Conservation (phyloP, 1,139 yeast species). For the Taphrina betulina region DNA sequence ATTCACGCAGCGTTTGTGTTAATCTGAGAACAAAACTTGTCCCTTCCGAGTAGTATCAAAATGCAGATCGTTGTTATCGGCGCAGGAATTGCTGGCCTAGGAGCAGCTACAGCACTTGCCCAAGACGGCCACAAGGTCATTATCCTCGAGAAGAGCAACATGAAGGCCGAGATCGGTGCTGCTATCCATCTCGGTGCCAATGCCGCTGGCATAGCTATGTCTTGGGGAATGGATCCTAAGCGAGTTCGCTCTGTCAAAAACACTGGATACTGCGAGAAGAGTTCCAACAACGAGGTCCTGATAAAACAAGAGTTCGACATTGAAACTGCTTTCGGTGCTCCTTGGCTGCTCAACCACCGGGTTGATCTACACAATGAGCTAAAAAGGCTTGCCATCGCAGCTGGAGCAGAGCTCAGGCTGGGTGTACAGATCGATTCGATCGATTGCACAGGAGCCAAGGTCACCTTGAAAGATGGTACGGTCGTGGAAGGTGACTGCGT, state of each 20-base stretch:
- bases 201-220: constrained; percentile 41
- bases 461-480: constrained; percentile 1
- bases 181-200: constrained; percentile 47
- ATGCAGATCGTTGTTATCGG: constrained; percentile 42
- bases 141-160: constrained; percentile 45
- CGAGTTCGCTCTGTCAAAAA: constrained; percentile 41
- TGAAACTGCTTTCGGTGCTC: constrained; percentile 40
- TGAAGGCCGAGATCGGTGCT: constrained; percentile 49
- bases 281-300: constrained; percentile 29
- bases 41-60: no score
- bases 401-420: constrained; percentile 40
- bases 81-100: constrained; percentile 49
- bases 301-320: constrained; percentile 39
- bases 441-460: constrained; percentile 38
- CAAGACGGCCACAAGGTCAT: constrained; percentile 43
- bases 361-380: constrained; percentile 35
- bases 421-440: constrained; percentile 43
- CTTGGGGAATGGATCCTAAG: constrained; percentile 42
- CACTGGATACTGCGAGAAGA: constrained; percentile 43
- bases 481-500: constrained; percentile 43
- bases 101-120: constrained; percentile 47
- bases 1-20: no score
- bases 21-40: no score
- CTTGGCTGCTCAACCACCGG: constrained; percentile 41
- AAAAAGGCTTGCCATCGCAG: constrained; percentile 39